These are phyloP conservation scores for Phaeosphaeria sp. DNA, from an alignment of 2,329 filamentous ascomycete genomes.

Conservation along the genomic window DNA sequence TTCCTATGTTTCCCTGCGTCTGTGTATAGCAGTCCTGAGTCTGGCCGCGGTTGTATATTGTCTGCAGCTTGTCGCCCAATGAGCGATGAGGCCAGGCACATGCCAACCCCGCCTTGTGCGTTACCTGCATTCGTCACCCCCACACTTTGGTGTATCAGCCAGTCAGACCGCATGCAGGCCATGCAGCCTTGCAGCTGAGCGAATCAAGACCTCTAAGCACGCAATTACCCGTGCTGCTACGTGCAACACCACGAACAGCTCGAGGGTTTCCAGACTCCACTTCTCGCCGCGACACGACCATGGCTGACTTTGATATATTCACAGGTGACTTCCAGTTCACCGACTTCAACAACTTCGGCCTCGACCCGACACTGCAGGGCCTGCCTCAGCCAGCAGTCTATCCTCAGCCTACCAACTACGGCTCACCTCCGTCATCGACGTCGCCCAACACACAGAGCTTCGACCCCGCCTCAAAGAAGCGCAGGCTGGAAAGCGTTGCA, in stretches of 20 bases:
- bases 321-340: constrained; percentile 55
- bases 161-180: constrained; percentile 26
- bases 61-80: constrained; percentile 30
- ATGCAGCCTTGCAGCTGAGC: constrained; percentile 30
- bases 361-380: constrained; percentile 39
- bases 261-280: constrained; percentile 9
- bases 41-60: constrained; percentile 20
- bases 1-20: constrained; percentile 11
- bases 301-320: constrained; percentile 47
- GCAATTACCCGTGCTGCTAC: constrained; percentile 39
- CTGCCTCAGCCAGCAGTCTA: constrained; percentile 36
- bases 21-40: constrained; percentile 13
- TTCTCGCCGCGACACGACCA: constrained; percentile 20
- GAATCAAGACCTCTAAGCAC: constrained; percentile 41
- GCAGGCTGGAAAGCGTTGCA: constrained; percentile 51
- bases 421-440: constrained; percentile 34
- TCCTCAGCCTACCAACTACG: constrained; percentile 34
- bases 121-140: constrained; percentile 36
- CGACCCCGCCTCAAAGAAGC: constrained; percentile 52
- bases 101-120: constrained; percentile 35
- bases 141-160: constrained; percentile 30
- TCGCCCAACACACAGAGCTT: constrained; percentile 40
- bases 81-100: constrained; percentile 19
- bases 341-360: constrained; percentile 53
- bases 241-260: constrained; percentile 19